phyloP scores from a whole-genome alignment of 2,329 filamentous ascomycete species.

The Sclerotinia sclerotiorum region DNA sequence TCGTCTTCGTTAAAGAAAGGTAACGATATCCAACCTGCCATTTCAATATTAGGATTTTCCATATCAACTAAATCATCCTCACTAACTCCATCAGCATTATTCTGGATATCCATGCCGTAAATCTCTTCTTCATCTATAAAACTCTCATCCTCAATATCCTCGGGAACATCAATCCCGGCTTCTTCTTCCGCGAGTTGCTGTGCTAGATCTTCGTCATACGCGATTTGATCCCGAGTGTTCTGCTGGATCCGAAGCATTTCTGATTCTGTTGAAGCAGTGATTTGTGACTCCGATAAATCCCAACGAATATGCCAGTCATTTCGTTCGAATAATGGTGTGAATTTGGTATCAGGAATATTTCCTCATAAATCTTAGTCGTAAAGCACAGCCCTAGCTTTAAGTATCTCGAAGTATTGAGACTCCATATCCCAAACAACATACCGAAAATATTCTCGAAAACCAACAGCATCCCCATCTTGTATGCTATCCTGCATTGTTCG shows the following conservation, averaged over 20 bases:
- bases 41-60: not conserved
- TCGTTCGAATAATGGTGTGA: not conserved
- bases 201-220: not conserved
- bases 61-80: not conserved
- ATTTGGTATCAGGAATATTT: not conserved
- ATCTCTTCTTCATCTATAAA: not conserved
- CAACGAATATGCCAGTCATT: not conserved
- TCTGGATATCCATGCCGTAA: not conserved
- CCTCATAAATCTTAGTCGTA: not conserved
- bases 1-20: not conserved
- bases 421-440: too few relatives aligned
- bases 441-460: too few relatives aligned
- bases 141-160: not conserved
- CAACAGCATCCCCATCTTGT: too few relatives aligned
- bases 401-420: not conserved
- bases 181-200: not conserved
- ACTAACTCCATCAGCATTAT: not conserved
- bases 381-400: not conserved
- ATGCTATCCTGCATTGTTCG: too few relatives aligned
- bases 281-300: not conserved
- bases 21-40: not conserved
- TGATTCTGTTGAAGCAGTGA: not conserved
- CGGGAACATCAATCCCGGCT: not conserved
- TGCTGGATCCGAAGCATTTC: not conserved
- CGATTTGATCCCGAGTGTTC: not conserved